These are phyloP conservation scores for Ustilago shanxiensis DNA, from an alignment of 1,284 basidiomycete genomes.

Conservation along the genomic window DNA sequence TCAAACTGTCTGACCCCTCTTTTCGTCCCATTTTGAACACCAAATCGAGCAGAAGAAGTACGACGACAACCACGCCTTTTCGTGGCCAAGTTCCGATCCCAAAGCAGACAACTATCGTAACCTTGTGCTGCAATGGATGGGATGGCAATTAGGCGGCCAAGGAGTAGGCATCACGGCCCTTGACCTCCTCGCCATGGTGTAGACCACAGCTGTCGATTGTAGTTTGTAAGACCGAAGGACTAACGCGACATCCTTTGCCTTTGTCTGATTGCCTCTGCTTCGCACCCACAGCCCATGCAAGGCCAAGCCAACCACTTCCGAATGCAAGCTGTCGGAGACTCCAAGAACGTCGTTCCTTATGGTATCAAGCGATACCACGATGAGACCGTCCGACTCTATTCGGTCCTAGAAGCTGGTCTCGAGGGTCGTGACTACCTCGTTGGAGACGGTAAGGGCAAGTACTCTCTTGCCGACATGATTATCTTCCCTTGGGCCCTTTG, in stretches of 20 bases:
- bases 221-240: neutral
- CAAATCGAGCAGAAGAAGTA: slow-evolving; percentile 41
- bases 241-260: neutral
- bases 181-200: neutral
- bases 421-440: slow-evolving; percentile 58
- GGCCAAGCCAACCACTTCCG: slow-evolving; percentile 60
- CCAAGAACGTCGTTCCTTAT: slow-evolving; percentile 56
- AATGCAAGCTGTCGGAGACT: slow-evolving; percentile 48
- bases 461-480: slow-evolving; percentile 57
- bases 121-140: slow-evolving; percentile 56
- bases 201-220: neutral
- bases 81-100: slow-evolving; percentile 47
- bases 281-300: slow-evolving; percentile 42
- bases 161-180: slow-evolving; percentile 10
- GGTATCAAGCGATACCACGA: slow-evolving; percentile 53
- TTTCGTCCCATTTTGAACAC: neutral
- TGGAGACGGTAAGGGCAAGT: slow-evolving; percentile 58
- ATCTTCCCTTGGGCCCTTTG: slow-evolving; percentile 52
- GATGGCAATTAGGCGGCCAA: slow-evolving; percentile 27
- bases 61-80: slow-evolving; percentile 54
- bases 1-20: neutral
- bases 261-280: neutral
- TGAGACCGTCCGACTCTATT: slow-evolving; percentile 56
- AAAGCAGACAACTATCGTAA: slow-evolving; percentile 51
- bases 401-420: slow-evolving; percentile 52